Percentiles rank a stretch among this genome's conserved stretches.
phyloP scores from a whole-genome alignment of 192 early-diverging fungal genomes.

The Linnemannia schmuckeri region DNA sequence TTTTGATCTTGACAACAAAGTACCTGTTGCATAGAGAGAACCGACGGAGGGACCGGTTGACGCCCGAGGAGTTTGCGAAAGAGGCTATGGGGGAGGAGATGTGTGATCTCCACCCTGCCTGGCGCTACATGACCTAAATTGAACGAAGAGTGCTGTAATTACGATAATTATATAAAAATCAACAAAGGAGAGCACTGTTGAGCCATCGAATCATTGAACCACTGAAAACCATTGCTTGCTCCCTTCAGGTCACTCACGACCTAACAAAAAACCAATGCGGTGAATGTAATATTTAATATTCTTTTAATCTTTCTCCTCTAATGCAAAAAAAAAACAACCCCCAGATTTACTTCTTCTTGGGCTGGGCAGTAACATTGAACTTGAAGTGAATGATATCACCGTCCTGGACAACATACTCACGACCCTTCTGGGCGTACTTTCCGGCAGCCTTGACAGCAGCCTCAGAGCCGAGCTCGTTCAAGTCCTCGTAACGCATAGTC shows the following conservation, averaged over 20 bases:
- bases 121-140: constrained; percentile 24
- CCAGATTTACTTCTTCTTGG: constrained; percentile 61
- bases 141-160: no score
- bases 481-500: constrained; percentile 89
- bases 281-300: not conserved
- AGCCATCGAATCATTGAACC: not conserved
- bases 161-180: not conserved
- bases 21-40: constrained; percentile 71
- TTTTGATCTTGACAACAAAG: constrained; percentile 62
- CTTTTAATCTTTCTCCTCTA: not conserved
- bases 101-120: constrained; percentile 56
- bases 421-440: constrained; percentile 92
- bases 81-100: constrained; percentile 58
- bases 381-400: constrained; percentile 93
- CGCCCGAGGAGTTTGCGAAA: constrained; percentile 55
- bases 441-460: constrained; percentile 91
- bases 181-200: not conserved
- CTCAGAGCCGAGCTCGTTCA: constrained; percentile 88
- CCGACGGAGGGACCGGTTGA: constrained; percentile 60
- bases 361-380: constrained; percentile 67
- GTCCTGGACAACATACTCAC: constrained; percentile 92
- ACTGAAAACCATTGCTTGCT: no score
- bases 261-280: not conserved
- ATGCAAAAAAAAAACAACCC: not conserved
- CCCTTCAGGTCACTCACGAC: no score